phyloP scores from a whole-genome alignment of 225 moss, liverwort and hornwort species.

The Sphagnum tenellum region DNA sequence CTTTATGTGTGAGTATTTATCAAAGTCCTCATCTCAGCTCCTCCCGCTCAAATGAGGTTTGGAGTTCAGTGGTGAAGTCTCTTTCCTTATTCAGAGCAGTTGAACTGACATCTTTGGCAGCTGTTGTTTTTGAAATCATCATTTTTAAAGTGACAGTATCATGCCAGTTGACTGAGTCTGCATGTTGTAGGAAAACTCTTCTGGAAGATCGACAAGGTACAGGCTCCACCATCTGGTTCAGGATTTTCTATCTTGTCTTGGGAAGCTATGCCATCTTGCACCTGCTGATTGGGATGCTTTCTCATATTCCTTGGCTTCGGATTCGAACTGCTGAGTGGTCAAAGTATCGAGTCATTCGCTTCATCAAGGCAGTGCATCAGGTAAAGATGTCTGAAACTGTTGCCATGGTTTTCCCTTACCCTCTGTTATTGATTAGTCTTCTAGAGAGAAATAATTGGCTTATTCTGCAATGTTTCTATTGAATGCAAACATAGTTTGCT shows the following conservation, averaged over 20 bases:
- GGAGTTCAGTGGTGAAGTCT: too few species aligned
- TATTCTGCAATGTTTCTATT: too few species aligned
- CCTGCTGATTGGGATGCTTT: conserved; percentile 36
- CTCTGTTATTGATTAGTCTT: background rate
- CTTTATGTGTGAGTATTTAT: conserved; percentile 64
- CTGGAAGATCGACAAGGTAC: conserved; percentile 52
- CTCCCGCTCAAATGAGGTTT: too few species aligned
- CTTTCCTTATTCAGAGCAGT: too few species aligned
- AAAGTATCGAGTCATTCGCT: conserved; percentile 52
- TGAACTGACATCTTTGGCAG: too few species aligned
- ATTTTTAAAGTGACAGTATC: too few species aligned
- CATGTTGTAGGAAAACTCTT: conserved; percentile 67
- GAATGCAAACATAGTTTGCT: too few species aligned
- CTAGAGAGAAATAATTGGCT: background rate
- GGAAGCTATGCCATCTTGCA: conserved; percentile 73
- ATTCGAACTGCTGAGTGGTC: conserved; percentile 54
- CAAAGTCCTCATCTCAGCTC: too few species aligned
- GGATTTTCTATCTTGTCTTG: conserved; percentile 59
- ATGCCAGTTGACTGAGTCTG: background rate
- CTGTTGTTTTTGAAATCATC: too few species aligned
- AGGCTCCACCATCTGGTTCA: conserved; percentile 50
- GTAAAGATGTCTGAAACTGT: conserved; percentile 14
- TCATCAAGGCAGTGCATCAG: conserved; percentile 86
- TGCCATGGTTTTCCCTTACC: too few species aligned
- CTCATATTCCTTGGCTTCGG: conserved; percentile 79